Percentiles rank a stretch among this genome's conserved stretches.
Conservation (phyloP, 768 basidiomycete genomes). For the Fomitopsis serialis region DNA sequence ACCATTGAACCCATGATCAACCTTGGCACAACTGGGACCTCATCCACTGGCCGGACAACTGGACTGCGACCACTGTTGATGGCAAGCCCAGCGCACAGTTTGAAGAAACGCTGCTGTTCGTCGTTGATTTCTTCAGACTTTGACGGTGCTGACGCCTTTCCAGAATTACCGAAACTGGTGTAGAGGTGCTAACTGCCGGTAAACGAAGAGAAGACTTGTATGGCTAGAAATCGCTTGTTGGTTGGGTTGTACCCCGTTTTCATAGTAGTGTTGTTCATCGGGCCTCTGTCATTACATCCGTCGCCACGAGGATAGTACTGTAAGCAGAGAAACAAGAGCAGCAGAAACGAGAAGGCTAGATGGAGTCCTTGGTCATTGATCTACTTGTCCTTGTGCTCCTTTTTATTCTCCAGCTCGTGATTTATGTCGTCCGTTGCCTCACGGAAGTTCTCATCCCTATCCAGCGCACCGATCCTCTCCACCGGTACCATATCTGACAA, state of each 20-base stretch:
- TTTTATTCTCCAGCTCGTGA: constrained; percentile 45
- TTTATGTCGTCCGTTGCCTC: constrained; percentile 67
- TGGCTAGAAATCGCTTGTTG: neutral
- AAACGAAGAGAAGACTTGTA: constrained; percentile 26
- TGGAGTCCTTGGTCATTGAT: neutral
- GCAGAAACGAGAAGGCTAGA: neutral
- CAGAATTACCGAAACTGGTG: constrained; percentile 89
- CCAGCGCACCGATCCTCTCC: constrained; percentile 53
- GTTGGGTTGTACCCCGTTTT: too few relatives aligned
- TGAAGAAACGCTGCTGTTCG: constrained; percentile 93
- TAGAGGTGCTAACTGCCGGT: constrained; percentile 78
- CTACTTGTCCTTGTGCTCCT: constrained; percentile 9
- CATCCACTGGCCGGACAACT: constrained; percentile 89
- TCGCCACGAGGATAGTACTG: neutral
- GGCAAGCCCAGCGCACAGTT: constrained; percentile 93
- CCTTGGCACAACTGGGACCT: constrained; percentile 73
- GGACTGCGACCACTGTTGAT: constrained; percentile 93
- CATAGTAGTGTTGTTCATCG: too few relatives aligned
- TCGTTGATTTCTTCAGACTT: constrained; percentile 2
- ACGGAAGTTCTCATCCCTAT: constrained; percentile 51
- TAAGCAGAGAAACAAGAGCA: neutral
- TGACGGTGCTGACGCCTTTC: constrained; percentile 12
- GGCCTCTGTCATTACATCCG: too few relatives aligned
- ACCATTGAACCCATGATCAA: constrained; percentile 96
- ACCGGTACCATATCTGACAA: constrained; percentile 63